Percentiles rank a stretch among this genome's conserved stretches.
Conservation (phyloP, 2,329 filamentous ascomycete species). For the Aspergillus floridensis region DNA sequence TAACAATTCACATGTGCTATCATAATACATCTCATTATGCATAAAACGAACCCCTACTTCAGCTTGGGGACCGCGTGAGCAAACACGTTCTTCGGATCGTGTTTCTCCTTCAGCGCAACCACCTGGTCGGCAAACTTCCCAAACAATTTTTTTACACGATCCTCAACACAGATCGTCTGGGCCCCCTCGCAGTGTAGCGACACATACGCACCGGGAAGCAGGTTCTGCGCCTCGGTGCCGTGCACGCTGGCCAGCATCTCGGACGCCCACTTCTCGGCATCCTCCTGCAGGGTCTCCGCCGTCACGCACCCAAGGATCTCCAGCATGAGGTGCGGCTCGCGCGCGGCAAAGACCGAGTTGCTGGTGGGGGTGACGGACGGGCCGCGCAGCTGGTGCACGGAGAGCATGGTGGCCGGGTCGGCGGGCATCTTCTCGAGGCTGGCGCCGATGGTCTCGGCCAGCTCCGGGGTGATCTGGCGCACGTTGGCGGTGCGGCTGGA, state of each 20-base stretch:
- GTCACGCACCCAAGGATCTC: conserved; percentile 15
- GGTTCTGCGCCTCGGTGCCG: conserved; percentile 5
- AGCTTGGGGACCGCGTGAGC: neutral
- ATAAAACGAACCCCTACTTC: neutral
- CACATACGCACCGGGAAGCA: conserved; percentile 18
- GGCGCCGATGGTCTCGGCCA: conserved; percentile 10
- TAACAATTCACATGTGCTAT: too few relatives aligned
- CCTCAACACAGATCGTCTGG: neutral
- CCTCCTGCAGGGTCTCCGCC: neutral
- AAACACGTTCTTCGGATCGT: conserved; percentile 20
- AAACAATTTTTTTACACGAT: conserved; percentile 13
- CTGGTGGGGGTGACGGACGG: conserved; percentile 7
- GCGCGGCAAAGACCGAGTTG: conserved; percentile 14
- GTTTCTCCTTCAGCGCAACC: conserved; percentile 13
- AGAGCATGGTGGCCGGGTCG: conserved; percentile 14
- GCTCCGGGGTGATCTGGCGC: conserved; percentile 3
- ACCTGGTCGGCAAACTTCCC: conserved; percentile 20
- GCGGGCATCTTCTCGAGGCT: neutral
- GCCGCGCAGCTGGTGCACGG: conserved; percentile 20
- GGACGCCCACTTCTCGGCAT: conserved; percentile 11
- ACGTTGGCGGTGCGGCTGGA: conserved; percentile 9
- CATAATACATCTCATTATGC: too few relatives aligned
- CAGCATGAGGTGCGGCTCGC: conserved; percentile 23
- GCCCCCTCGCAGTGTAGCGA: conserved; percentile 9
- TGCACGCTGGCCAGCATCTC: conserved; percentile 7